These are phyloP conservation scores for Fusarium nematophilum DNA, from an alignment of 2,329 filamentous ascomycete species.

Conservation along the genomic window DNA sequence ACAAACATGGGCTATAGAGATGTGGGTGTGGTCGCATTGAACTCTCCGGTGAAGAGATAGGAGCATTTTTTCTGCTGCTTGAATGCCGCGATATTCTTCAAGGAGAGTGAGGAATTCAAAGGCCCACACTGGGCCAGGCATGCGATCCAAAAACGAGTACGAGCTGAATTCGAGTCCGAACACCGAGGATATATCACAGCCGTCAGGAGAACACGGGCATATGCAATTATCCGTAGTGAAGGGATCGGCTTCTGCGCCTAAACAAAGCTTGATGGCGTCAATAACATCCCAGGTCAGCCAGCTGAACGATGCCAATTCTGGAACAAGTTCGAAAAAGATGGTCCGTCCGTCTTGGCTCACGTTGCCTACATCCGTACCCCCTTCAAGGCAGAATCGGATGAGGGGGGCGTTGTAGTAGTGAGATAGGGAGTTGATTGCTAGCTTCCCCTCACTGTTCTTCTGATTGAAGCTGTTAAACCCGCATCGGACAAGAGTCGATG, in stretches of 20 bases:
- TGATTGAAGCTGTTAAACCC: neutral
- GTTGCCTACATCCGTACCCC: neutral
- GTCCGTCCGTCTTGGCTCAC: neutral
- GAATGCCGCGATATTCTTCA: neutral
- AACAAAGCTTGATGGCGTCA: neutral
- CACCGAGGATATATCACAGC: neutral
- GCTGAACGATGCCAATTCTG: neutral
- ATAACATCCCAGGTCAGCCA: neutral
- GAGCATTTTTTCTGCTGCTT: neutral
- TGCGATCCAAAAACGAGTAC: neutral
- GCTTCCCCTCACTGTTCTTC: neutral
- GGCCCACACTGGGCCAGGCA: neutral
- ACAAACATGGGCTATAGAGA: slow-evolving; percentile 3
- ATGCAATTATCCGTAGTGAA: neutral
- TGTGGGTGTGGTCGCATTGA: neutral
- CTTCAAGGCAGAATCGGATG: slow-evolving; percentile 1
- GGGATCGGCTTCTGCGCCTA: neutral
- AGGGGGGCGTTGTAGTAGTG: neutral
- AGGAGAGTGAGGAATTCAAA: neutral
- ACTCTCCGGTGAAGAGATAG: neutral
- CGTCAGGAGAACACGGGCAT: slow-evolving; percentile 3
- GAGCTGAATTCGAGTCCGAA: neutral
- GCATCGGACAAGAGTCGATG: neutral
- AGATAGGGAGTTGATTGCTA: slow-evolving; percentile 3
- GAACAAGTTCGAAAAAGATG: neutral